Evolutionary conservation across 2,329 filamentous ascomycete species (phyloP).

Genomic region (Paracoccidioides brasiliensis): DNA sequence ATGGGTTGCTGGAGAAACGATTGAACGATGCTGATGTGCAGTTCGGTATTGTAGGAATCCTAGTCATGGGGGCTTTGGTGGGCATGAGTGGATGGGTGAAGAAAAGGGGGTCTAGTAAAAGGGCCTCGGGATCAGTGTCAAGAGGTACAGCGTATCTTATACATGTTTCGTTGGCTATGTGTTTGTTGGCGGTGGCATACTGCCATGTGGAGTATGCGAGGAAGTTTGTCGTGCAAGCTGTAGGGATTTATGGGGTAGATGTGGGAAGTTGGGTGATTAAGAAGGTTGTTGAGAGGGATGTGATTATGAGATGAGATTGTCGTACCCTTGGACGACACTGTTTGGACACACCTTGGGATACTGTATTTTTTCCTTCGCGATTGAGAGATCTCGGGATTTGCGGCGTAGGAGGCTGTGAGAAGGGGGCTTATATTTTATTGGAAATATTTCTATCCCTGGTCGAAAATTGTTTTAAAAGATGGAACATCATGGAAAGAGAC

Average conservation of each 20-base stretch:
- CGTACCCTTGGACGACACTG: neutral
- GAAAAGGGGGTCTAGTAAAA: slow-evolving; percentile 6
- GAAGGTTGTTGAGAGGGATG: slow-evolving; percentile 4
- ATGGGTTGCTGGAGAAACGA: slow-evolving; percentile 39
- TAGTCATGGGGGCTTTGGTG: slow-evolving; percentile 24
- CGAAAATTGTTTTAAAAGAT: too few relatives aligned
- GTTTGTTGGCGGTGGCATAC: slow-evolving; percentile 39
- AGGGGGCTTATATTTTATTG: too few relatives aligned
- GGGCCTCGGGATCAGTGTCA: slow-evolving; percentile 17
- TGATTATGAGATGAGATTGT: neutral
- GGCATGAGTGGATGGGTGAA: slow-evolving; percentile 5
- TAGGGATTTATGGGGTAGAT: slow-evolving; percentile 35
- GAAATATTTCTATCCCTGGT: too few relatives aligned
- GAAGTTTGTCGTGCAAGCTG: slow-evolving; percentile 40
- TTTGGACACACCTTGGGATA: neutral
- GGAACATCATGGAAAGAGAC: too few relatives aligned
- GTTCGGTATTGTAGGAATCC: slow-evolving; percentile 32
- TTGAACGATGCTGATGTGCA: slow-evolving; percentile 45
- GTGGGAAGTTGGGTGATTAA: slow-evolving; percentile 17
- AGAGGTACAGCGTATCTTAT: slow-evolving; percentile 40
- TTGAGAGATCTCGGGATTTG: too few relatives aligned
- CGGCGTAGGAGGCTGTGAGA: too few relatives aligned
- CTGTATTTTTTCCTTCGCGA: too few relatives aligned
- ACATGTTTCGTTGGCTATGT: slow-evolving; percentile 40
- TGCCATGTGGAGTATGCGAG: slow-evolving; percentile 44